These are phyloP conservation scores for Gossypium longicalyx DNA, from an alignment of 345 rosid species.

Conservation along the genomic window DNA sequence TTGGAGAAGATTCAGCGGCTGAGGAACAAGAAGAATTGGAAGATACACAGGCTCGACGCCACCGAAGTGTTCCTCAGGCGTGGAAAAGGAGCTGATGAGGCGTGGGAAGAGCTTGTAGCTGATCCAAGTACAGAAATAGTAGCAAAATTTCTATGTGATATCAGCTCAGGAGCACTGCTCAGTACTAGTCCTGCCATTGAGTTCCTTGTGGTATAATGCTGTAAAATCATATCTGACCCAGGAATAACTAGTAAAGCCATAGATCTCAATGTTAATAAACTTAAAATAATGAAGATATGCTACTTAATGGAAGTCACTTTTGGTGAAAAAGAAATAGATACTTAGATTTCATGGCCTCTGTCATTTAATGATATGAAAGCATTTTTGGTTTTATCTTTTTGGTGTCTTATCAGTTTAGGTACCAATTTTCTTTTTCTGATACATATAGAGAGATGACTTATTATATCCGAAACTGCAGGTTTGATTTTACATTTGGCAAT, in stretches of 20 bases:
- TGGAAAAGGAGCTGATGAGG: conserved; percentile 44
- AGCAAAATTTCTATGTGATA: conserved; percentile 37
- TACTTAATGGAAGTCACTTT: not conserved
- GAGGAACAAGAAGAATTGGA: conserved; percentile 51
- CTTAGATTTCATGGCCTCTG: conserved; percentile 1
- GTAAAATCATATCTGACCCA: conserved; percentile 5
- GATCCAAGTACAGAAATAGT: conserved; percentile 52
- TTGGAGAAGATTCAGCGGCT: conserved; percentile 56
- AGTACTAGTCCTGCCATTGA: conserved; percentile 9
- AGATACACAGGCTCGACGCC: conserved; percentile 59
- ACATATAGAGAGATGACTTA: not conserved
- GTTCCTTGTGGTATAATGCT: conserved; percentile 29
- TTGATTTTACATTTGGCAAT: not conserved
- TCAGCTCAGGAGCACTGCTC: conserved; percentile 1
- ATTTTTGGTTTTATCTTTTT: not conserved
- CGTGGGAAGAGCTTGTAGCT: conserved; percentile 62
- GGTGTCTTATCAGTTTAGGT: not conserved
- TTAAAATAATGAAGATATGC: conserved; percentile 2
- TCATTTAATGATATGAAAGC: not conserved
- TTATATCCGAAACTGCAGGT: not conserved
- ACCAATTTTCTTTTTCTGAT: not conserved
- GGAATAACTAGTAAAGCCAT: not conserved
- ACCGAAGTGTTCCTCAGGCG: conserved; percentile 44
- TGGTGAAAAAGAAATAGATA: not conserved
- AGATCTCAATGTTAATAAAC: conserved; percentile 1